phyloP scores from a whole-genome alignment of 208 protist species.

The Trypanosoma avium region DNA sequence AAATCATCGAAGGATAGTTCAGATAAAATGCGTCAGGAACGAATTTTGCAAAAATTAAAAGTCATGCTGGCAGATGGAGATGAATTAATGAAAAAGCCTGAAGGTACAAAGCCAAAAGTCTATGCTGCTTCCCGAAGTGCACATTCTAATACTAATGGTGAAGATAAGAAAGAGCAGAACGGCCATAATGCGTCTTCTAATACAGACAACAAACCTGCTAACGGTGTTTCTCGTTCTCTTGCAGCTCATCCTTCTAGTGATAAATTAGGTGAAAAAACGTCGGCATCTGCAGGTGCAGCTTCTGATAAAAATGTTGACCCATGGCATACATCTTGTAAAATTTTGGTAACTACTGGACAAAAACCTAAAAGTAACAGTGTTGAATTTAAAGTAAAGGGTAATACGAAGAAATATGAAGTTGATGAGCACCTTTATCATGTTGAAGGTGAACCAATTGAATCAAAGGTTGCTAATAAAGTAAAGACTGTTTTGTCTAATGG shows the following conservation, averaged over 20 bases:
- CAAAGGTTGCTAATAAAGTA: constrained; percentile 47
- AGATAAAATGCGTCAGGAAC: constrained; percentile 24
- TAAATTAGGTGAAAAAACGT: no score
- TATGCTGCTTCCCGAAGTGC: constrained; percentile 22
- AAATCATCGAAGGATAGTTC: constrained; percentile 23
- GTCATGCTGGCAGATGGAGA: constrained; percentile 42
- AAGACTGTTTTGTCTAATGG: constrained; percentile 33
- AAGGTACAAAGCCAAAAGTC: constrained; percentile 37
- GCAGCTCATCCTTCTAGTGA: background rate
- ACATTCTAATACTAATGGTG: background rate
- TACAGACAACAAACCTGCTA: background rate
- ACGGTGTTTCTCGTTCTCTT: background rate
- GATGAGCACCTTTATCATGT: constrained; percentile 46
- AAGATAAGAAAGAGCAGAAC: background rate
- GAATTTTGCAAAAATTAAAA: constrained; percentile 39
- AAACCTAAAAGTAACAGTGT: constrained; percentile 29
- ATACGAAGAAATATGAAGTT: constrained; percentile 48
- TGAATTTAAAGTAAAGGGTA: constrained; percentile 36
- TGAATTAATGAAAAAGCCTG: constrained; percentile 36
- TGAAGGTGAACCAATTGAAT: constrained; percentile 15
- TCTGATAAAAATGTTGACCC: background rate
- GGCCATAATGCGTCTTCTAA: background rate
- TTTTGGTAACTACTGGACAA: constrained; percentile 34
- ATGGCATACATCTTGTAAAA: constrained; percentile 3
- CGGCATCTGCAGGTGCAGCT: no score